A percentile compares a stretch with the other conserved stretches of the same genome.
Conservation (phyloP, 495 filamentous ascomycete genomes). For the Aspergillus cavernicola region DNA sequence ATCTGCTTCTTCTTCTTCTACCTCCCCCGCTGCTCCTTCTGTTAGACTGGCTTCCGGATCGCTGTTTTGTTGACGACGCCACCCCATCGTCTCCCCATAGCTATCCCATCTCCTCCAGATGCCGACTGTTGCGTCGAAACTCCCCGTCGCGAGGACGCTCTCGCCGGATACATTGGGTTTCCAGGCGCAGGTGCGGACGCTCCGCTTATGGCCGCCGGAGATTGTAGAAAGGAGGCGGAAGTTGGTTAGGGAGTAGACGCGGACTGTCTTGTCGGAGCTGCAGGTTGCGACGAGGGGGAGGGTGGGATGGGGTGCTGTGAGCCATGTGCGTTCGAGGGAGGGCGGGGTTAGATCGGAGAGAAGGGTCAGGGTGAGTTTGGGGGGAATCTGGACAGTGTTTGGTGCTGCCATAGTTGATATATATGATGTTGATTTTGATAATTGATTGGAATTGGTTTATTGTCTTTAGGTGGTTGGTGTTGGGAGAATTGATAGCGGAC, state of each 20-base stretch:
- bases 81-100: conserved; percentile 22
- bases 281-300: conserved; percentile 86
- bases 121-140: conserved; percentile 85
- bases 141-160: conserved; percentile 81
- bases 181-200: conserved; percentile 77
- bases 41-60: conserved; percentile 10
- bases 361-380: conserved; percentile 18
- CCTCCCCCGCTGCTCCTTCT: conserved; percentile 7
- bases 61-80: conserved; percentile 8
- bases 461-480: not conserved
- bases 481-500: not conserved
- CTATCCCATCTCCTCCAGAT: conserved; percentile 73
- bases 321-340: conserved; percentile 78
- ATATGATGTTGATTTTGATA: not conserved
- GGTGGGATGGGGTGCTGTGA: conserved; percentile 76
- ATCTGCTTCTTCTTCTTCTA: conserved; percentile 45
- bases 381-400: conserved; percentile 3
- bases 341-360: conserved; percentile 51
- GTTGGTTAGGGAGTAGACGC: conserved; percentile 79
- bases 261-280: conserved; percentile 79
- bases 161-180: conserved; percentile 64
- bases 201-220: conserved; percentile 84
- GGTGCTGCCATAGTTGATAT: conserved; percentile 8
- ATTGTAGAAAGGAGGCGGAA: conserved; percentile 75
- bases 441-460: not conserved